Evolutionary conservation across 768 basidiomycete species (phyloP), one percentile per base, ranked within the genome.

Genomic region (Coprinellus micaceus): DNA sequence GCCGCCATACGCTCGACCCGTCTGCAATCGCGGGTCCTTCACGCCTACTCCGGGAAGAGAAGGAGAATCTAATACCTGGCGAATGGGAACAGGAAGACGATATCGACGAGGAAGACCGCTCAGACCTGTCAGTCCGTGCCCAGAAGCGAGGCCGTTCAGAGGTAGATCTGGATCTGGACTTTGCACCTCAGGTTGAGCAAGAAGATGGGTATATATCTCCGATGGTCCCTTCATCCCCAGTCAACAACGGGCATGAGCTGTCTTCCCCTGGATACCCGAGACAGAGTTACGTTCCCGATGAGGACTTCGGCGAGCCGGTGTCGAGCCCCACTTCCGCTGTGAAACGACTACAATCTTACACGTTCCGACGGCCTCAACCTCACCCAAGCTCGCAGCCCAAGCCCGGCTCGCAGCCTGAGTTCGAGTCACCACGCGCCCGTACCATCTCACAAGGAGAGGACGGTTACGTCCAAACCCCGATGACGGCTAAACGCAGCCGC

Each of bases 201-300:
- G 91, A 92, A 65, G 89, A 89, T 58, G 90, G 91, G 15, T 93
- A 92, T 69, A 76, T 88, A 52, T 90, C 90, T n/a, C 89, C 89
- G 15, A 71, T 81, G 9, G 71, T 80, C 46, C 82, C 82, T 22
- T 73, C 77, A 60, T 77, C 77, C 49, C 74, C 57, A 7, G 39
- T 36, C 10, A 66, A 64, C 45, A 60, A 64, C 15, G 69, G 63
- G 1, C 61, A 61, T 11, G 60, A 64, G 19, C 26, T 57, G 1
- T 52, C 56, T 36, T 54, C 54, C 11, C 49, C 59, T 40, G 13
- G 13, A 4, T 39, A 36, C 9, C 33, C 13, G 3, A 11, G 11
- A 36, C 22, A 43, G 11, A 13, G 4, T 24, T 17, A 21, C 10
- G 36, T 33, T n/a, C 46, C 25, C 12, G 54, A 56, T 28, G 48